A percentile compares a stretch with the other conserved stretches of the same genome.
phyloP scores from a whole-genome alignment of 1,284 basidiomycete genomes.

The Neonothopanus nambi region DNA sequence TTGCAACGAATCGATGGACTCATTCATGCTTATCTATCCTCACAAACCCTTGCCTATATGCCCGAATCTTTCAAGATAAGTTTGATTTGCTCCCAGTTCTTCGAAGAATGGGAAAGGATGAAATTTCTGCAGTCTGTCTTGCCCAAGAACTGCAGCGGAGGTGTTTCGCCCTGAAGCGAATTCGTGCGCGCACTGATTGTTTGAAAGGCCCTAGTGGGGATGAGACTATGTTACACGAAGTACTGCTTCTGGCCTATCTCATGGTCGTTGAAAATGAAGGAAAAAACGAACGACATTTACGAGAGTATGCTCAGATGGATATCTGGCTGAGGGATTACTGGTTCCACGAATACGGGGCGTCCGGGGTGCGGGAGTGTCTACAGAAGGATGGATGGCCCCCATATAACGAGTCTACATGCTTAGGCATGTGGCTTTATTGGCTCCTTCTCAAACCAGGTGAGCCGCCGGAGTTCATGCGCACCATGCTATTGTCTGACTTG shows the following conservation, averaged over 20 bases:
- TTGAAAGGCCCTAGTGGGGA: conserved; percentile 25
- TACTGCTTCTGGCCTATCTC: conserved; percentile 70
- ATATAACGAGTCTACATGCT: conserved; percentile 49
- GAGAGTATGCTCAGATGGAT: conserved; percentile 51
- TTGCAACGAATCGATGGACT: conserved; percentile 54
- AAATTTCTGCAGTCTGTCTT: conserved; percentile 41
- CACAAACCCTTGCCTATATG: conserved; percentile 66
- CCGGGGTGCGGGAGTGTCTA: conserved; percentile 37
- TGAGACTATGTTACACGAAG: conserved; percentile 31
- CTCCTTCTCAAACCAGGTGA: conserved; percentile 60
- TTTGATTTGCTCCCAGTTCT: conserved; percentile 65
- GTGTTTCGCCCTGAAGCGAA: conserved; percentile 51
- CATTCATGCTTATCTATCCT: conserved; percentile 46
- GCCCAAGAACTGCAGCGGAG: conserved; percentile 59
- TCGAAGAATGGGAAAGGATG: conserved; percentile 51
- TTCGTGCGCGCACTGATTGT: conserved; percentile 44
- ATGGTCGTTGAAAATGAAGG: conserved; percentile 84
- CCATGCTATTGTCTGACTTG: conserved; percentile 4
- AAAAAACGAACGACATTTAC: conserved; percentile 69
- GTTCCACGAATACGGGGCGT: conserved; percentile 52
- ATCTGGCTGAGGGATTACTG: conserved; percentile 53
- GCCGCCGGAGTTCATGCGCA: conserved; percentile 25
- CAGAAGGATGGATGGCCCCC: conserved; percentile 52
- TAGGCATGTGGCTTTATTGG: conserved; percentile 79
- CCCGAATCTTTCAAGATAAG: conserved; percentile 61